Base-by-base conservation (phyloP, 2,329 filamentous ascomycete genomes). In the Fusarium kyushuense region DNA sequence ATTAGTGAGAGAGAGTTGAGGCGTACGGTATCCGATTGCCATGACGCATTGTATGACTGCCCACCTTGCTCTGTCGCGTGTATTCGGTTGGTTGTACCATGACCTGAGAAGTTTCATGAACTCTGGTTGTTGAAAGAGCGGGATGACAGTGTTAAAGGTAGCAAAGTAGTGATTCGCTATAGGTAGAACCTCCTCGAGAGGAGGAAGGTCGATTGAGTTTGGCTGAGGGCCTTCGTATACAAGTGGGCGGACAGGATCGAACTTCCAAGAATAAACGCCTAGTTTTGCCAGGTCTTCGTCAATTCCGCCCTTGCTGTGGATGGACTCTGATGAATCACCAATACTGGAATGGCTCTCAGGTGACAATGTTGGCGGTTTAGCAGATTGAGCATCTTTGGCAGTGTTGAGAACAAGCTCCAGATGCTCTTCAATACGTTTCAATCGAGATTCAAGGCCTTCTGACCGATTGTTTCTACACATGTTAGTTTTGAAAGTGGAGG, bases 11-110 rank as follows among this genome's bases (percentile, higher is more conserved):
- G 67, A 51, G 3, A 74, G 65, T 7, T 66, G 62, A 0, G 72
- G 69, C 4, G 73, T 72, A 11, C 76, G 74, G 40, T 78, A 77
- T 2, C 77, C 77, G 6, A 82, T 69, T 6, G 80, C 79, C 40
- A 81, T 65, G 25, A 80, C 78, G 32, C 79, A 75, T 12, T 81
- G 79, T 19, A 82, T 78, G 14, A 79, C 76, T 1, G 79, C 80
- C 77, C 79, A 81, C 2, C 69, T 65, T 2, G 73, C 75, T 46
- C 68, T 71, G 21, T 74, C 67, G 4, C 74, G 57, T 3, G 54
- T 33, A 8, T 38, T 23, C 2, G 59, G 67, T 4, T 72, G 58
- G 4, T 69, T 73, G 43, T 81, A 82, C 72, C 78, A 83, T 0
- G 69, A 63, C 6, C 74, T 72, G 3, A 82, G 54, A 63, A 80